Percentiles rank a stretch among this genome's conserved stretches.
phyloP scores from a whole-genome alignment of 805 yeast species.

The Candida insectorum region DNA sequence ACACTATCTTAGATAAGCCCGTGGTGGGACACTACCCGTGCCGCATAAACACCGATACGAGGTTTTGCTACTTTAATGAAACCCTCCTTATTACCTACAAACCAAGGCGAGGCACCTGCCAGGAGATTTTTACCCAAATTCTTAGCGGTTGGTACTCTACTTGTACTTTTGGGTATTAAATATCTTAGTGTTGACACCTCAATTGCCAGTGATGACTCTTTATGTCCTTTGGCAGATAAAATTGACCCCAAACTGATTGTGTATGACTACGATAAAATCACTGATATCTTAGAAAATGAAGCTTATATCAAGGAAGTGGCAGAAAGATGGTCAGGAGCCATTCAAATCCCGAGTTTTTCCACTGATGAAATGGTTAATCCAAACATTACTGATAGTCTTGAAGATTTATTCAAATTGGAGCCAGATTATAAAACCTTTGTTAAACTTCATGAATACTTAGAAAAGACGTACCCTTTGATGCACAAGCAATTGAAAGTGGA shows the following conservation, averaged over 20 bases:
- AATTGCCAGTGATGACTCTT: conserved; percentile 17
- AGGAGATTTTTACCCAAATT: conserved; percentile 3
- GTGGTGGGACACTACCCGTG: too few species aligned
- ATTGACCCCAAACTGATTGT: conserved; percentile 23
- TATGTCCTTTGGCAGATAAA: conserved; percentile 35
- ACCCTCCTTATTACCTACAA: conserved; percentile 2
- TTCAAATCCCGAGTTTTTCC: conserved; percentile 29
- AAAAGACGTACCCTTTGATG: conserved; percentile 29
- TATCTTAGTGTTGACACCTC: neutral
- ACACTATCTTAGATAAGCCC: too few species aligned
- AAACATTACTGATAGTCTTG: conserved; percentile 16
- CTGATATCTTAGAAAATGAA: conserved; percentile 23
- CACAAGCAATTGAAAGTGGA: conserved; percentile 29
- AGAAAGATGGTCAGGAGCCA: conserved; percentile 23
- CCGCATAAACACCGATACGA: too few species aligned
- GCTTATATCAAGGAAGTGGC: conserved; percentile 20
- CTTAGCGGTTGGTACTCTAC: neutral
- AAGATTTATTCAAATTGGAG: conserved; percentile 25
- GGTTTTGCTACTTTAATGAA: too few species aligned
- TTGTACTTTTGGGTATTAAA: neutral
- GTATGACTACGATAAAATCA: conserved; percentile 18
- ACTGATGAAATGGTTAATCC: conserved; percentile 32
- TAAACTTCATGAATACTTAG: conserved; percentile 28
- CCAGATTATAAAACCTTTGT: conserved; percentile 23
- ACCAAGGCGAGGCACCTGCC: neutral